Percentiles rank a stretch among this genome's conserved stretches.
These are phyloP conservation scores for Aspergillus alliaceus DNA, from an alignment of 2,329 filamentous ascomycete genomes.

Conservation along the genomic window DNA sequence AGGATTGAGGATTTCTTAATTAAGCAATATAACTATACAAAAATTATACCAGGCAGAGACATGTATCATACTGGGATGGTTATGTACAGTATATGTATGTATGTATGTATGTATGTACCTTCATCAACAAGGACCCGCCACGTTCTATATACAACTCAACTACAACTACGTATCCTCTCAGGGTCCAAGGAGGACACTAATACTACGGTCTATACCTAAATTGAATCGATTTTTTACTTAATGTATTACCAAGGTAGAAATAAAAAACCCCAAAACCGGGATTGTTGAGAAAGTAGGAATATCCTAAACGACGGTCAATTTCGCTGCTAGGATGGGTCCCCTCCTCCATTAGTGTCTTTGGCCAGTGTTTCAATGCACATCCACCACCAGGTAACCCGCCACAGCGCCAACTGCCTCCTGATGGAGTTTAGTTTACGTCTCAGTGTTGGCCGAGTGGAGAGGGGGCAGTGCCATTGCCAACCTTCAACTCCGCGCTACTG, in stretches of 20 bases:
- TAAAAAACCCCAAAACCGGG: no score
- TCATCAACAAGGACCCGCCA: background rate
- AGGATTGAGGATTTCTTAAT: no score
- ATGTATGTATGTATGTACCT: background rate
- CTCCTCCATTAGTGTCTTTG: constrained; percentile 2
- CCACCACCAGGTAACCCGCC: constrained; percentile 5
- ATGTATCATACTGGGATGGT: no score
- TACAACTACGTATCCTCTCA: no score
- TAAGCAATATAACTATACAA: no score
- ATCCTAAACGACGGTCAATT: background rate
- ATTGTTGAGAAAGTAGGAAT: no score
- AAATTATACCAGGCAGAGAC: no score
- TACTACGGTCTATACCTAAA: no score
- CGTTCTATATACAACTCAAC: background rate
- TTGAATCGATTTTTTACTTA: background rate
- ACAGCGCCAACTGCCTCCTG: constrained; percentile 7
- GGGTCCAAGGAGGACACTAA: no score
- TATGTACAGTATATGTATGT: no score
- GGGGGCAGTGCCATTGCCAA: background rate
- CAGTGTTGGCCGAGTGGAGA: background rate
- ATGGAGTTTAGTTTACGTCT: background rate
- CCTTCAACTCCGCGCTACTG: constrained; percentile 2
- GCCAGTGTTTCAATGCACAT: constrained; percentile 25
- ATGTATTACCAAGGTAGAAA: background rate
- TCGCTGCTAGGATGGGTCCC: background rate